Conservation (phyloP, 2,329 filamentous ascomycete species). For the Monilinia vaccinii-corymbosi region DNA sequence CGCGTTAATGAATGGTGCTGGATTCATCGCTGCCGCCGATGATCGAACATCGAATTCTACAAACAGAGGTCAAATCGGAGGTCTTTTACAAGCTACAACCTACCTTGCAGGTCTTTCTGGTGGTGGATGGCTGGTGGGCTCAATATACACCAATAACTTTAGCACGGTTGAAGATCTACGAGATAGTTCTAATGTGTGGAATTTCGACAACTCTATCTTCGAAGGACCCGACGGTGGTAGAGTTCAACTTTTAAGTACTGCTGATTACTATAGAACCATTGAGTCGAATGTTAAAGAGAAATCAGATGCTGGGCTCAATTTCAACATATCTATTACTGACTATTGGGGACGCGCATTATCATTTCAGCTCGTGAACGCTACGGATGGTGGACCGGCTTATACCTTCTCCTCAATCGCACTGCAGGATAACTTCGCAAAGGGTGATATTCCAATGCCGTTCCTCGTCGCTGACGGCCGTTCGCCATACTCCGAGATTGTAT, state of each 20-base stretch:
- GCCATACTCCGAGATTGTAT: constrained; percentile 51
- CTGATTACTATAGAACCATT: constrained; percentile 55
- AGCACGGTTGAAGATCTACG: constrained; percentile 53
- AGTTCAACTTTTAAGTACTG: constrained; percentile 44
- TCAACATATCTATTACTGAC: constrained; percentile 68
- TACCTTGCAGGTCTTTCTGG: constrained; percentile 77
- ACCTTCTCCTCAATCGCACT: constrained; percentile 75
- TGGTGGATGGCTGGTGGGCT: constrained; percentile 78
- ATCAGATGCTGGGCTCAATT: constrained; percentile 54
- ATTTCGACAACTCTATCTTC: constrained; percentile 53
- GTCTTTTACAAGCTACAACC: constrained; percentile 70
- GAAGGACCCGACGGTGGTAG: constrained; percentile 43
- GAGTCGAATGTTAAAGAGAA: constrained; percentile 51
- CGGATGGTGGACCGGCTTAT: constrained; percentile 62
- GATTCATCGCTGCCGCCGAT: constrained; percentile 72
- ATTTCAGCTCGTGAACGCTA: constrained; percentile 74
- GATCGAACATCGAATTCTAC: constrained; percentile 56
- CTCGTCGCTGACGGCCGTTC: constrained; percentile 60
- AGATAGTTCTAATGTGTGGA: constrained; percentile 45
- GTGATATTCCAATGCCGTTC: constrained; percentile 61
- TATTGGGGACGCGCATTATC: constrained; percentile 83
- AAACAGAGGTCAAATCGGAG: constrained; percentile 60
- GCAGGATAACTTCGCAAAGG: constrained; percentile 51
- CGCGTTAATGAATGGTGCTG: constrained; percentile 77
- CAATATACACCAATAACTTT: constrained; percentile 70